Percentiles rank a stretch among this genome's conserved stretches.
Conservation (phyloP, 2,329 filamentous ascomycete genomes). For the Colletotrichum melonis region DNA sequence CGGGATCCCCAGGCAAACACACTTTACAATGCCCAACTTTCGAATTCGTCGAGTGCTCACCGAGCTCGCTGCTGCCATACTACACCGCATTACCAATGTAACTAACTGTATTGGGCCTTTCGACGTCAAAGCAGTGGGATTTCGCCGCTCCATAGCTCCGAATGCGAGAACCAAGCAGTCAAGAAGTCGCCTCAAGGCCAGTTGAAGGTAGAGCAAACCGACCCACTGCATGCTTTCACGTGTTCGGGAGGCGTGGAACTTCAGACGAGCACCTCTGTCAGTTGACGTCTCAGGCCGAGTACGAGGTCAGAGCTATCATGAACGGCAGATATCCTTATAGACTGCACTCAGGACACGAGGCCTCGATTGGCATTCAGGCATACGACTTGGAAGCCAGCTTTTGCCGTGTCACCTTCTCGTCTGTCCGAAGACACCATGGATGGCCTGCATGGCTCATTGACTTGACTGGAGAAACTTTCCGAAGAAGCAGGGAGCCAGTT, state of each 20-base stretch:
- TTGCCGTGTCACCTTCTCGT: neutral
- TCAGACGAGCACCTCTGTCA: neutral
- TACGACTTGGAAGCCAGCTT: neutral
- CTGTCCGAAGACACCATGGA: neutral
- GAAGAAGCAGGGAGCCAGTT: constrained; percentile 16
- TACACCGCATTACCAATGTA: neutral
- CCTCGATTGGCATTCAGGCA: neutral
- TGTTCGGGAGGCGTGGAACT: neutral
- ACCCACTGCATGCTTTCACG: neutral
- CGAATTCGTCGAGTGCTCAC: neutral
- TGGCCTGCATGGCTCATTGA: neutral
- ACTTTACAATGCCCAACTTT: neutral
- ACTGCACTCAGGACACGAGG: neutral
- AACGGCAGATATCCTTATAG: neutral
- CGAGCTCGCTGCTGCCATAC: neutral
- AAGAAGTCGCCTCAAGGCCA: neutral
- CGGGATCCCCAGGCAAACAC: neutral
- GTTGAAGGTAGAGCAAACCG: no score
- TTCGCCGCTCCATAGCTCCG: neutral
- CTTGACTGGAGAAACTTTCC: constrained; percentile 9
- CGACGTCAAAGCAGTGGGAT: neutral
- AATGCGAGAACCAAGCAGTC: neutral
- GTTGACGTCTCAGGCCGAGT: neutral
- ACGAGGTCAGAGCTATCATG: neutral
- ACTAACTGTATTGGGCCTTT: constrained; percentile 15